Base-by-base conservation (phyloP, 495 filamentous ascomycete genomes). In the Diplogelasinospora grovesii region DNA sequence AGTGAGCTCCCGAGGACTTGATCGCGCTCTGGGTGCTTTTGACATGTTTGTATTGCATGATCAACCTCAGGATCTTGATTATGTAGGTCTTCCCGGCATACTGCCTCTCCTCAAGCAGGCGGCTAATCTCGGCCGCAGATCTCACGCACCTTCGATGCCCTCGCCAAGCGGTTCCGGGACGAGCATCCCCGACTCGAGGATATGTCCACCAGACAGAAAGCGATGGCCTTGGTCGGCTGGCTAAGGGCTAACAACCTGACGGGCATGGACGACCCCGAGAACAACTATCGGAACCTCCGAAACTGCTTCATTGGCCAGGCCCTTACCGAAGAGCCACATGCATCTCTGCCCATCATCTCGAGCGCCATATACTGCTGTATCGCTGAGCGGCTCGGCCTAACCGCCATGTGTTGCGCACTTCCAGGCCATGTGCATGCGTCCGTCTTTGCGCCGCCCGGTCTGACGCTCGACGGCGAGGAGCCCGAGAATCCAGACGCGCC, bases 291-390 rank as follows among this genome's bases (percentile, higher is more conserved):
- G 42, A 78, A 81, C 30, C 54, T 98, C 18, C 78, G 85, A 43
- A 93, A 96, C 51, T 90, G 81, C 45, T 85, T 93, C 37, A 75
- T 98, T 38, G 85, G 87, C 7, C 65, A 89, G 39, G 80, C 82
- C 22, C 70, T 89, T 30, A 75, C 88, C 40, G 81, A 81, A 26
- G 52, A 59, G 8, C 63, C 67, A 1, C 86, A 93, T 46, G 75
- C 81, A 9, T 85, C 86, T 14, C 63, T 94, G 5, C 89, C 88
- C 1, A 63, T 94, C 34, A 79, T 90, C 41, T 89, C 85, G 0
- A 79, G 81, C 23, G 79, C 60, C 56, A 77, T 67, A 24, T 66
- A 53, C 37, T 75, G 52, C 39, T 62, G 49, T 41, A 43, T 66
- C 34, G 64, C 58, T 31, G 53, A 72, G 37, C 67, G 78, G 29